These are phyloP conservation scores for Trichoderma atrobrunneum DNA, from an alignment of 2,329 filamentous ascomycete species.

Conservation along the genomic window DNA sequence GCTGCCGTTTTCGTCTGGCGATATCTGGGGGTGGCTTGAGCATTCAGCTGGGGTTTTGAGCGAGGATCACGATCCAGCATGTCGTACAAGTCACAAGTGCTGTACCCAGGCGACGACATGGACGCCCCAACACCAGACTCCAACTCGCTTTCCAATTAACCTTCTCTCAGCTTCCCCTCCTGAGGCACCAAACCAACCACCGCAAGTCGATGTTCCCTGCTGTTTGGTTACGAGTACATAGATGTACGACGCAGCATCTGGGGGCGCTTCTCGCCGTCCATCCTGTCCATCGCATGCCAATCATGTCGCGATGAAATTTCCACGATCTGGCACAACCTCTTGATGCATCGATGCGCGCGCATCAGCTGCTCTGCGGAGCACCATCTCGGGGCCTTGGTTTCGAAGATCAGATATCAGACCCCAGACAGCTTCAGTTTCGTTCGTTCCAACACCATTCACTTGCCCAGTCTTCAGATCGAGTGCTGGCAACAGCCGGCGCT, in stretches of 20 bases:
- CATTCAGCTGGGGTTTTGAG: slow-evolving; percentile 3
- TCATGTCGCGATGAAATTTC: neutral
- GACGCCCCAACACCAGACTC: neutral
- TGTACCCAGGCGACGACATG: neutral
- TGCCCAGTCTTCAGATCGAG: neutral
- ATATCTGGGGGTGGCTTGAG: slow-evolving; percentile 1
- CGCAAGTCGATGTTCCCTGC: neutral
- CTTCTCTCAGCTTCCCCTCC: neutral
- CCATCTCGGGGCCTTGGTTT: neutral
- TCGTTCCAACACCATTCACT: neutral
- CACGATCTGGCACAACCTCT: slow-evolving; percentile 4
- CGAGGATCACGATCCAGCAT: slow-evolving; percentile 10
- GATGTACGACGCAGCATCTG: neutral
- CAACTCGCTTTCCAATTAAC: slow-evolving; percentile 3
- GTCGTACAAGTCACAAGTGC: neutral
- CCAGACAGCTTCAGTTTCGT: neutral
- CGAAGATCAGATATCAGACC: neutral
- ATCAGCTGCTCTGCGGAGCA: neutral
- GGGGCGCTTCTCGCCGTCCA: neutral
- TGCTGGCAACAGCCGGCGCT: slow-evolving; percentile 8
- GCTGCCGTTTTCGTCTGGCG: neutral
- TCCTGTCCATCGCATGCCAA: neutral
- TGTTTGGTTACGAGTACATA: no score
- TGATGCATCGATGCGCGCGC: slow-evolving; percentile 9
- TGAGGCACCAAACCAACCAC: neutral